phyloP scores from a whole-genome alignment of 805 yeast species.

The Candida koratica region DNA sequence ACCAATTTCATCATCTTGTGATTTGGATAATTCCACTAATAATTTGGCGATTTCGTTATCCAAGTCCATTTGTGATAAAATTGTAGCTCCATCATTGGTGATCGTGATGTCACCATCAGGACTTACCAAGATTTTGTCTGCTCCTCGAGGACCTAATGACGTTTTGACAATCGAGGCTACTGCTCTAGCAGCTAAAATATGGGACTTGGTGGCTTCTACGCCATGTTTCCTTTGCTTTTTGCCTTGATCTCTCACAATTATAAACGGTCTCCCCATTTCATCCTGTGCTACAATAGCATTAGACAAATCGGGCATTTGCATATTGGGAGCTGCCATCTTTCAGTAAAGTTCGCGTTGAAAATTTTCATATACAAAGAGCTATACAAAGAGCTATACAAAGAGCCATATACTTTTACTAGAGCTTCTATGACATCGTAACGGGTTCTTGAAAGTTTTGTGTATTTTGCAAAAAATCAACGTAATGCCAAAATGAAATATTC shows the following conservation, averaged over 20 bases:
- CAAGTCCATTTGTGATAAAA: conserved; percentile 90
- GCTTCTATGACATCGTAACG: too few relatives aligned
- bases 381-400: too few relatives aligned
- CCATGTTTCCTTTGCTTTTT: conserved; percentile 66
- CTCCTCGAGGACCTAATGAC: conserved; percentile 96
- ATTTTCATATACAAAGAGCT: too few relatives aligned
- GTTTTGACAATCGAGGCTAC: conserved; percentile 90
- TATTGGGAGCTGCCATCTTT: conserved; percentile 18
- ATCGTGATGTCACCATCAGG: conserved; percentile 98
- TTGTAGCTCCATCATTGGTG: conserved; percentile 98
- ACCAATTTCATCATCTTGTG: conserved; percentile 98
- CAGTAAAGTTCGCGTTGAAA: conserved; percentile 12
- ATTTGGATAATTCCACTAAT: conserved; percentile 85
- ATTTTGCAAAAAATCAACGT: too few relatives aligned
- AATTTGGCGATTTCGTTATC: conserved; percentile 95
- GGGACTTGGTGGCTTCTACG: conserved; percentile 58
- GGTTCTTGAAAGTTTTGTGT: too few relatives aligned
- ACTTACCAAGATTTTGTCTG: conserved; percentile 89
- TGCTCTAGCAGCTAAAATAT: conserved; percentile 90
- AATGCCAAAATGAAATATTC: too few relatives aligned
- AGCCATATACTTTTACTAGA: too few relatives aligned
- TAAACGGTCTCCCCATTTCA: conserved; percentile 98
- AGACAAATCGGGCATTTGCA: conserved; percentile 82
- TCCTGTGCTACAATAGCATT: conserved; percentile 99
- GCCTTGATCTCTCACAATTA: conserved; percentile 85